Conservation (phyloP, 352 stramenopile species). For the Saprolegnia parasitica region DNA sequence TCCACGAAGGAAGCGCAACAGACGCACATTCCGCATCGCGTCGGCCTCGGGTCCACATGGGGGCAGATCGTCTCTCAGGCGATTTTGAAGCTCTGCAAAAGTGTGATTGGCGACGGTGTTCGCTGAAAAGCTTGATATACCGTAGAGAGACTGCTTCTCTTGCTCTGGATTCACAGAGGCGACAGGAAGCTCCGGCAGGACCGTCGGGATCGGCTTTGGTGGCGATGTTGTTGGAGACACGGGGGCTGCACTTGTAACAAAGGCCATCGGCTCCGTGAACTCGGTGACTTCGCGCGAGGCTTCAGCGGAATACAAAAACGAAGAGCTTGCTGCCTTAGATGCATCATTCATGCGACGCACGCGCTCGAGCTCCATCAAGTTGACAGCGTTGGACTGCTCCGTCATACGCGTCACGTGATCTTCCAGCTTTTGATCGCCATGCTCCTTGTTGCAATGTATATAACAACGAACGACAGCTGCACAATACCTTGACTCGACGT, state of each 20-base stretch:
- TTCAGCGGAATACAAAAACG: too few species aligned
- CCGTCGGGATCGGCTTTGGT: background rate
- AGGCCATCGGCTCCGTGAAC: too few species aligned
- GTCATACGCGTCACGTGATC: background rate
- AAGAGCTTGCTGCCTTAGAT: too few species aligned
- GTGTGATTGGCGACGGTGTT: background rate
- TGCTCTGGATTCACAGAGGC: conserved; percentile 53
- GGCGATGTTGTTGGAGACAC: too few species aligned
- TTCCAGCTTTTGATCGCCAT: background rate
- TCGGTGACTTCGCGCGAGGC: too few species aligned
- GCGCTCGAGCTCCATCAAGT: conserved; percentile 50
- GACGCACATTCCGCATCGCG: conserved; percentile 52
- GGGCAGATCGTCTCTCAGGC: conserved; percentile 59
- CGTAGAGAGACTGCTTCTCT: conserved; percentile 55
- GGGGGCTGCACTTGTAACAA: too few species aligned
- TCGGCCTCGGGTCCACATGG: conserved; percentile 40
- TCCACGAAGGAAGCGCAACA: conserved; percentile 65
- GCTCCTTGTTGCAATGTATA: background rate
- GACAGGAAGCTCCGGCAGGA: conserved; percentile 1
- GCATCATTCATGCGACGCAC: conserved; percentile 39
- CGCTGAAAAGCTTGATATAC: conserved; percentile 31
- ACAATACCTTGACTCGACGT: background rate
- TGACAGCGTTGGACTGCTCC: background rate
- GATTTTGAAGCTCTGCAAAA: conserved; percentile 45
- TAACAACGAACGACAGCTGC: background rate